These are phyloP conservation scores for Trypanosoma cruzi DNA, from an alignment of 208 protist genomes.

Conservation along the genomic window DNA sequence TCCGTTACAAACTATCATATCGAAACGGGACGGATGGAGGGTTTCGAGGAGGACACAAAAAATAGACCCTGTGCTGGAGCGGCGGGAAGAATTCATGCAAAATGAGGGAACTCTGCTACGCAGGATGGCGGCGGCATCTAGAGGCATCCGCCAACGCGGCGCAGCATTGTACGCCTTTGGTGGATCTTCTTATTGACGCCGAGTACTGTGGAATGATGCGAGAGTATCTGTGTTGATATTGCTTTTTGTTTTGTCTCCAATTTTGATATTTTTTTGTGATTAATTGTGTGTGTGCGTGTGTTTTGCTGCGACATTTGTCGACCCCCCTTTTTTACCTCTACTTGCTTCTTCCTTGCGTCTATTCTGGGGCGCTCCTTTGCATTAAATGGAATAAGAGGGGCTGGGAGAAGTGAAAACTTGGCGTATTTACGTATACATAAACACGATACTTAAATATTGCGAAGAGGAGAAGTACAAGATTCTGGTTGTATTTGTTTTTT, in stretches of 20 bases:
- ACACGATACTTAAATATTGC: not conserved
- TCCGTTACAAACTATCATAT: not conserved
- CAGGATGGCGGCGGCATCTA: slow-evolving; percentile 41
- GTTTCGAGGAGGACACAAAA: not conserved
- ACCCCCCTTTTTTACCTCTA: not conserved
- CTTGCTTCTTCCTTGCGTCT: not conserved
- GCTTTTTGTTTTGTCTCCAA: not conserved
- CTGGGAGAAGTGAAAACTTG: not conserved
- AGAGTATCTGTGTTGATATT: not conserved
- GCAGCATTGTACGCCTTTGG: slow-evolving; percentile 7
- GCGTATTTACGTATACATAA: not conserved
- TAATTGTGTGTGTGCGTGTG: no score
- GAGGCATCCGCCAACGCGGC: slow-evolving; percentile 47
- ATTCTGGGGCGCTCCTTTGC: not conserved
- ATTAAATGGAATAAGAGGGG: not conserved
- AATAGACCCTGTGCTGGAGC: slow-evolving; percentile 24
- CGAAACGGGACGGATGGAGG: not conserved
- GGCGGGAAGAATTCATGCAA: slow-evolving; percentile 42
- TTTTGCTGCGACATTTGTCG: not conserved
- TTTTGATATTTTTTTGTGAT: no score
- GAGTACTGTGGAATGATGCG: not conserved
- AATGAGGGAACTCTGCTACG: slow-evolving; percentile 42
- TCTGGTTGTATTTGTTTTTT: not conserved
- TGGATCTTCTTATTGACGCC: not conserved
- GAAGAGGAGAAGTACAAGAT: not conserved